Evolutionary conservation across 1,284 basidiomycete species (phyloP).

Genomic region (Boletellus deceptivus): DNA sequence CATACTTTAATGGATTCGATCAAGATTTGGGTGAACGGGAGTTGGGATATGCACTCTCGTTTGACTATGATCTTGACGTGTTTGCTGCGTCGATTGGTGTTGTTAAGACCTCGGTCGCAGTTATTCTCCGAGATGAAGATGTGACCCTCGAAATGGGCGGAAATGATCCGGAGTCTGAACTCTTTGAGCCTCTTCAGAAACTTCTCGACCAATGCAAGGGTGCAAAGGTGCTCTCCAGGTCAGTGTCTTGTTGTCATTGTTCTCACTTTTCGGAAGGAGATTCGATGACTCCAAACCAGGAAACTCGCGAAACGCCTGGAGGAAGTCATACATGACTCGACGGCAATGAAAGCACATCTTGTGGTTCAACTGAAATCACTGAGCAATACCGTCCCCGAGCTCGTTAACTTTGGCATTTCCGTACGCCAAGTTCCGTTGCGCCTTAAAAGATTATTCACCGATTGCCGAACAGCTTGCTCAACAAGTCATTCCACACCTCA

Average conservation of each 20-base stretch:
- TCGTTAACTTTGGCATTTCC: slow-evolving; percentile 87
- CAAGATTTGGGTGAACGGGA: slow-evolving; percentile 87
- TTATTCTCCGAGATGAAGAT: slow-evolving; percentile 76
- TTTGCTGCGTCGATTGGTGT: slow-evolving; percentile 88
- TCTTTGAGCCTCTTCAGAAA: slow-evolving; percentile 80
- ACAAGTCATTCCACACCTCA: slow-evolving; percentile 77
- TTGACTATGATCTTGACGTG: slow-evolving; percentile 90
- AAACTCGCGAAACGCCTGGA: slow-evolving; percentile 85
- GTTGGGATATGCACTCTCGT: slow-evolving; percentile 74
- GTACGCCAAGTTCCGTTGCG: slow-evolving; percentile 41
- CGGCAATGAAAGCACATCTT: slow-evolving; percentile 69
- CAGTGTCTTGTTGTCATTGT: slow-evolving; percentile 22
- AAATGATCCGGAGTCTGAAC: slow-evolving; percentile 65
- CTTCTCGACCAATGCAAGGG: slow-evolving; percentile 79
- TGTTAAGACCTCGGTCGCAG: slow-evolving; percentile 79
- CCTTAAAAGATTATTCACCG: neutral
- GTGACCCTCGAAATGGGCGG: slow-evolving; percentile 70
- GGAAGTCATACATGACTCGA: slow-evolving; percentile 69
- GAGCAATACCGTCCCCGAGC: slow-evolving; percentile 70
- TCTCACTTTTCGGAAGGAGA: neutral
- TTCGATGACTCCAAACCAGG: slow-evolving; percentile 40
- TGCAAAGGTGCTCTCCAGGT: slow-evolving; percentile 82
- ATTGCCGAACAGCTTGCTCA: slow-evolving; percentile 68
- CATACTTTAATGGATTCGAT: slow-evolving; percentile 79
- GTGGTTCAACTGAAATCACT: slow-evolving; percentile 71